Base-by-base conservation (phyloP, 2,329 filamentous ascomycete genomes). In the Sporothrix pallida region DNA sequence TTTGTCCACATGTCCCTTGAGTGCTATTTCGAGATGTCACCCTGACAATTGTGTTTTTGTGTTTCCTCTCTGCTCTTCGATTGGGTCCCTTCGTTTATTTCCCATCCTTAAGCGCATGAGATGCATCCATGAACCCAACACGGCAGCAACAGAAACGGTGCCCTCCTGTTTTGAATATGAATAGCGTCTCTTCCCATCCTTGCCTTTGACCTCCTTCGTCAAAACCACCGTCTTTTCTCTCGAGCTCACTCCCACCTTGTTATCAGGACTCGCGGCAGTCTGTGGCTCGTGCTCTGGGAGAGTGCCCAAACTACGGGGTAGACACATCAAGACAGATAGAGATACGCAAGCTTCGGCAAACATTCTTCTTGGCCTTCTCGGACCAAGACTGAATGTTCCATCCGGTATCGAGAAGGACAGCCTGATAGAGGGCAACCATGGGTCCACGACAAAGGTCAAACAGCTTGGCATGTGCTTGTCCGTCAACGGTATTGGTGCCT, bases 391-490 rank as follows among this genome's bases (percentile, higher is more conserved):
- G n/a, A 26, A 13, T 20, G 31, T 46, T 58, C 60, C 71, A 56
- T 67, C 58, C 60, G 48, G 58, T 67, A 50, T 72, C 60, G 60
- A 44, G 48, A 50, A 12, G 37, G 31, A 26, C 60, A 46, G 60
- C 70, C 70, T 56, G 48, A 65, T 23, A 23, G 44, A 52, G 23
- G 42, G 12, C 44, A 26, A 44, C 71, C 60, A 72, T 56, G 60
- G 58, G 31, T 56, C 31, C 60, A 63, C 71, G 50, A 46, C 48
- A 67, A 48, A 42, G 46, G 8, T 58, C 60, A 67, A 65, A 67
- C 71, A 9, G 31, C 60, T 67, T 58, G 71, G 69, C 60, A 54
- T 50, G 44, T 68, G 52, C 54, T 37, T n/a, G 58, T 50, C 13
- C 17, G 20, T 62, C 31, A 2, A 4, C 56, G 20, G 60, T 3